A percentile compares a stretch with the other conserved stretches of the same genome.
Evolutionary conservation across 257 asterid species (phyloP).

Genomic region (Gentiana dahurica): DNA sequence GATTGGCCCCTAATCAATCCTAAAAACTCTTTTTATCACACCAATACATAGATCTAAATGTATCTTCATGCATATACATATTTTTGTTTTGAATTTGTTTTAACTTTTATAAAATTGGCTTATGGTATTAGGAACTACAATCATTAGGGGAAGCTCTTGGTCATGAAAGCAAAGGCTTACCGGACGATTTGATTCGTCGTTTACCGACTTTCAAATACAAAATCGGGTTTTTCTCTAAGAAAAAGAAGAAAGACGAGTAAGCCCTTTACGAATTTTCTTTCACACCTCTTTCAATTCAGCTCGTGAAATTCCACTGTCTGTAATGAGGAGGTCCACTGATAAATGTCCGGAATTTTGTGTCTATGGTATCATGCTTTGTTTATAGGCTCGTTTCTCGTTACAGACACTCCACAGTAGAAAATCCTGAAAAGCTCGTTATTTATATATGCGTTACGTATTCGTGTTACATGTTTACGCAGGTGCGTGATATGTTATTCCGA

Average conservation of each 20-base stretch:
- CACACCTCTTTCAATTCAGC: no score
- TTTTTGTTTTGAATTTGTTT: not conserved
- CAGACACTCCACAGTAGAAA: not conserved
- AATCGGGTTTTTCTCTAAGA: conserved; percentile 41
- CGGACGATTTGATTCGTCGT: conserved; percentile 54
- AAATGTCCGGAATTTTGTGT: no score
- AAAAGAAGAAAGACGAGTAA: conserved; percentile 25
- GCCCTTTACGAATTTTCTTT: conserved; percentile 1
- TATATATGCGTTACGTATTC: no score
- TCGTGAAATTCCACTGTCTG: no score
- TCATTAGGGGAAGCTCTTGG: conserved; percentile 72
- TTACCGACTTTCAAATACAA: conserved; percentile 69
- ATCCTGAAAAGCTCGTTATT: no score
- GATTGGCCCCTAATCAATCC: no score
- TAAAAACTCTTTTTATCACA: no score
- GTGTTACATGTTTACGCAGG: conserved; percentile 21
- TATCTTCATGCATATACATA: no score
- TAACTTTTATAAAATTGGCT: conserved; percentile 6
- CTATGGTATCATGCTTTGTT: no score
- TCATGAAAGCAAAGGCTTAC: conserved; percentile 61
- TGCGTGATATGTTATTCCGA: conserved; percentile 75
- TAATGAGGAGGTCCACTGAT: no score
- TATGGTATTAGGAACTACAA: conserved; percentile 54
- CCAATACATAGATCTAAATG: no score
- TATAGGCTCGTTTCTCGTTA: not conserved